These are phyloP conservation scores for Fusarium zealandicum DNA, from an alignment of 2,329 filamentous ascomycete species.

Conservation along the genomic window DNA sequence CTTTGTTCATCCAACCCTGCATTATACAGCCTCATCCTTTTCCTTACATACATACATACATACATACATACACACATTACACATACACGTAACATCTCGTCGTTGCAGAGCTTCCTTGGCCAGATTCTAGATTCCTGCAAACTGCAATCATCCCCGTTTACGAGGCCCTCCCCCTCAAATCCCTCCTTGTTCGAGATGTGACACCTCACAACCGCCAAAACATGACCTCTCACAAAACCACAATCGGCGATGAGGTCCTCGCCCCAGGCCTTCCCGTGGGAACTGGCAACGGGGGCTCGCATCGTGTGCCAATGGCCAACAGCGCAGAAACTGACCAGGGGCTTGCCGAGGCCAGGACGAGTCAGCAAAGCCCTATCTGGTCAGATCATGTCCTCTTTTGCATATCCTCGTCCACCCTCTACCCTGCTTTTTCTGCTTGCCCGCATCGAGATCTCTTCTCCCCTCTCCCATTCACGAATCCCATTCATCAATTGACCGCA, in stretches of 20 bases:
- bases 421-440: background rate
- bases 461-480: background rate
- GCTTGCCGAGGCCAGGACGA: background rate
- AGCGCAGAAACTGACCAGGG: background rate
- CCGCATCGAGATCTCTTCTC: background rate
- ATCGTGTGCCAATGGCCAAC: background rate
- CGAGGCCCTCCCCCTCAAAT: slow-evolving; percentile 24
- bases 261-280: background rate
- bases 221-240: slow-evolving; percentile 26
- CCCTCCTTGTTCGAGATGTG: slow-evolving; percentile 11
- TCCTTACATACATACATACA: background rate
- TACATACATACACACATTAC: too few species aligned
- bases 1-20: too few species aligned
- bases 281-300: background rate
- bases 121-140: slow-evolving; percentile 12
- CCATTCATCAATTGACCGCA: background rate
- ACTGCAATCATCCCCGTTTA: slow-evolving; percentile 1
- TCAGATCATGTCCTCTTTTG: slow-evolving; percentile 12
- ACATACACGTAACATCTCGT: background rate
- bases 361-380: background rate
- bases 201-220: slow-evolving; percentile 16
- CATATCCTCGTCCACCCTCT: background rate
- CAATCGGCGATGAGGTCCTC: slow-evolving; percentile 4
- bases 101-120: background rate
- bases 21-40: too few species aligned